Base-by-base conservation (phyloP, 2,329 filamentous ascomycete species). In the Blastomyces percursus region DNA sequence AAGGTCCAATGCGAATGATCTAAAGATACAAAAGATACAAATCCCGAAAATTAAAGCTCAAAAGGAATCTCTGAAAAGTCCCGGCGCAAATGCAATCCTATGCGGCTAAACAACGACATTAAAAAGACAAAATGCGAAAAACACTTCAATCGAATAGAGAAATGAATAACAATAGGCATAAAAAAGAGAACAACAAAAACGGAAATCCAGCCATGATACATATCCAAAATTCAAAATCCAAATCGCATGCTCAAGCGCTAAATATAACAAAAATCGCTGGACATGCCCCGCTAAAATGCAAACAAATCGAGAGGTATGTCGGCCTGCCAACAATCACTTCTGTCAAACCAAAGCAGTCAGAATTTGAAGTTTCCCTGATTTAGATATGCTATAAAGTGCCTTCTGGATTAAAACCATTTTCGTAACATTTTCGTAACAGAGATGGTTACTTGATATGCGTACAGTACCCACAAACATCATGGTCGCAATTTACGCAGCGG, bases 401-500 rank as follows among this genome's bases (percentile, higher is more conserved):
- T 46, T 32, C 54, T n/a, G 56, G n/a, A 44, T 24, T 42, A 11
- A 46, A 16, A 12, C 5, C 19, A 7, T 14, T 8, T 46, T 24
- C 40, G 21, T 16, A 32, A 59, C 19, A 7, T 14, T 8, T 46
- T 24, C 40, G 21, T 16, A 32, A 59, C 21, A 40, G 7, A 57
- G 11, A 46, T 32, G 42, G 12, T 66, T 59, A 69, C 58, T 75
- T 75, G 60, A 74, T 68, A 48, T 68, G 62, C 1, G 40, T 58
- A 69, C 75, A 77, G 16, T 12, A 4, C 6, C 2, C 0, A 68
- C 75, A 77, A 32, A 66, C 67, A 16, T 48, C 46, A 30, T 77
- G 75, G 2, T 69, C 1, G 68, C 75, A 77, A 0, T 48, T 62
- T 2, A 75, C 66, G 60, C 75, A 77, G 24, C 46, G 54, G 1